Evolutionary conservation across 2,329 filamentous ascomycete species (phyloP), one percentile per base, ranked within the genome.

Genomic region (Fusarium sp.): DNA sequence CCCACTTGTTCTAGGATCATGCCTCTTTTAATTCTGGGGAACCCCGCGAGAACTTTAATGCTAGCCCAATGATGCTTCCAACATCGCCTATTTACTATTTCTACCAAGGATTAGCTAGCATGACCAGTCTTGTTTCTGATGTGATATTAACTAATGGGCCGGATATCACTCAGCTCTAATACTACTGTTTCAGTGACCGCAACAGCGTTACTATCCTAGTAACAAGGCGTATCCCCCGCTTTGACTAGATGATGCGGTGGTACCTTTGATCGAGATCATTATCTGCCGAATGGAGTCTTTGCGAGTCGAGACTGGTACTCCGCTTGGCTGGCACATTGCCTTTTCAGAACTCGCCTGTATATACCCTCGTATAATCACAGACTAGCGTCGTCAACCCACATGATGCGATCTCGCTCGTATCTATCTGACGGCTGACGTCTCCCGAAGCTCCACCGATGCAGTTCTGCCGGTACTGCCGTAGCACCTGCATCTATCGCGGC

Each of bases 321-420:
- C 13, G 14, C 17, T 14, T 20, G 24, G 24, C 20, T 20, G 24
- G 24, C 20, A 48, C 26, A 18, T 17, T 15, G n/a, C 28, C 9
- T 38, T 43, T 17, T n/a, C 13, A 28, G 13, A 15, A 20, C 26
- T 40, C 28, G 28, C 28, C 36, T 39, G 45, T 31, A 6, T 20
- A 28, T 22, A 31, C 40, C 31, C 59, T 53, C 60, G 53, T 60
- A 60, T 60, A 31, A 33, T 31, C 15, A 14, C 14, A 39, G 28
- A 36, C 54, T 60, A 66, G 38, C 39, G 46, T 38, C 38, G n/a
- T 42, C 33, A 42, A 46, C 45, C 36, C 42, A 40, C 62, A 52
- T 50, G 43, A 56, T 56, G n/a, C 22, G 48, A 46, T 68, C 48
- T 64, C 18, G 42, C 44, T 68, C 65, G 65, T 68, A 68, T 68